Conservation (phyloP, 1,284 basidiomycete species). For the Cystobasidiaceae sp. region DNA sequence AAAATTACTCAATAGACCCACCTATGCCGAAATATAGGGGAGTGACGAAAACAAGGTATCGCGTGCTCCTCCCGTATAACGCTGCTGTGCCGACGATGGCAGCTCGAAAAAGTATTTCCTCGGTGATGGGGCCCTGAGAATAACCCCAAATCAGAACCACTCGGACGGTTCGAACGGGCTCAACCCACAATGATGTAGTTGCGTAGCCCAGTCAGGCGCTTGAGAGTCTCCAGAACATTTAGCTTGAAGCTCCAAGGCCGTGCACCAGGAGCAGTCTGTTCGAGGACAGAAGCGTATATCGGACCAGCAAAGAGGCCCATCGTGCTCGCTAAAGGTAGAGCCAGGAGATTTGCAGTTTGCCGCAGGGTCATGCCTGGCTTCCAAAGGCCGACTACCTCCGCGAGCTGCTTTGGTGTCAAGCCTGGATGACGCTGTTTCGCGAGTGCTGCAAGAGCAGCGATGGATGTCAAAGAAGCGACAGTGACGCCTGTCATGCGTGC, state of each 20-base stretch:
- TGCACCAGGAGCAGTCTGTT: constrained; percentile 60
- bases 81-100: constrained; percentile 72
- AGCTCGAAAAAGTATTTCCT: constrained; percentile 86
- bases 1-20: too few relatives aligned
- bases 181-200: constrained; percentile 75
- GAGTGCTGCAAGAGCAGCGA: constrained; percentile 51
- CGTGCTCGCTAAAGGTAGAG: constrained; percentile 51
- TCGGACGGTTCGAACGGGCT: neutral
- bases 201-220: constrained; percentile 58
- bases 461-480: constrained; percentile 56
- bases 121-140: constrained; percentile 74
- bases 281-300: constrained; percentile 61
- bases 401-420: constrained; percentile 12
- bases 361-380: constrained; percentile 37
- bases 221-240: constrained; percentile 49
- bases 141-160: neutral
- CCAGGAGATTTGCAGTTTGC: constrained; percentile 31
- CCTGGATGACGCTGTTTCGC: neutral
- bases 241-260: constrained; percentile 52
- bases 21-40: constrained; percentile 86
- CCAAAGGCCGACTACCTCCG: constrained; percentile 34
- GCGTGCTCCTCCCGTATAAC: constrained; percentile 57
- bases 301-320: constrained; percentile 79
- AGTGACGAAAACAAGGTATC: constrained; percentile 64
- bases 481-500: constrained; percentile 60